Conservation (phyloP, 1,284 basidiomycete genomes). For the Cutaneotrichosporon dermatis region DNA sequence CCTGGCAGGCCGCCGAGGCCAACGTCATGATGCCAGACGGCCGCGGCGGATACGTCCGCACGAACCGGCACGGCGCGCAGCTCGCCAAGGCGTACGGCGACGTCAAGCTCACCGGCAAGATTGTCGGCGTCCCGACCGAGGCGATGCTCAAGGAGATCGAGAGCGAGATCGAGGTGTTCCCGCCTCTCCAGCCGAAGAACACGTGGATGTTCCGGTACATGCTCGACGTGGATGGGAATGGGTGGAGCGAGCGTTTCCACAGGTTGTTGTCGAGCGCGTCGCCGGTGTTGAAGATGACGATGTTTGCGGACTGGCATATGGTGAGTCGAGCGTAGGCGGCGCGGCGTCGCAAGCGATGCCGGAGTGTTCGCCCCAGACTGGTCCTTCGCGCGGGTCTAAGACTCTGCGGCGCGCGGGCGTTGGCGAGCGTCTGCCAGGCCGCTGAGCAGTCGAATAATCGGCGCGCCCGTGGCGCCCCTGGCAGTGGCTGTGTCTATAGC, state of each 20-base stretch:
- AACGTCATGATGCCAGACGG: conserved; percentile 47
- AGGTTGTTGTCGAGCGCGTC: conserved; percentile 47
- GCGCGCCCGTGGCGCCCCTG: too few relatives aligned
- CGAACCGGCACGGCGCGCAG: conserved; percentile 28
- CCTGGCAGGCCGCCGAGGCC: conserved; percentile 27
- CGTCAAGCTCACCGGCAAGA: conserved; percentile 45
- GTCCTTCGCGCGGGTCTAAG: too few relatives aligned
- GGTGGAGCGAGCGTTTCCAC: conserved; percentile 64
- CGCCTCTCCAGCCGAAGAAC: conserved; percentile 52
- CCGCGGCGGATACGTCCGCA: conserved; percentile 33
- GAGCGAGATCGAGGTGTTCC: conserved; percentile 51
- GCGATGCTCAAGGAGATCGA: conserved; percentile 37
- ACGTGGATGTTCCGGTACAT: conserved; percentile 52
- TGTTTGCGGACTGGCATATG: conserved; percentile 50
- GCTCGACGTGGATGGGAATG: conserved; percentile 57
- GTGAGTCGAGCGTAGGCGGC: conserved; percentile 24
- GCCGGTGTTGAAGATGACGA: conserved; percentile 49
- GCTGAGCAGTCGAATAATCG: too few relatives aligned
- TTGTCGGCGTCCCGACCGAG: conserved; percentile 32
- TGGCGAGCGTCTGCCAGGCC: too few relatives aligned
- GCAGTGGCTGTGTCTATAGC: too few relatives aligned
- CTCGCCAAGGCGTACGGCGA: conserved; percentile 47
- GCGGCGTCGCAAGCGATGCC: too few relatives aligned
- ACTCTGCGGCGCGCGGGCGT: too few relatives aligned
- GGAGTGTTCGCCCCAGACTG: too few relatives aligned